Conservation (phyloP, 2,329 filamentous ascomycete genomes). For the Trichoderma sp. region DNA sequence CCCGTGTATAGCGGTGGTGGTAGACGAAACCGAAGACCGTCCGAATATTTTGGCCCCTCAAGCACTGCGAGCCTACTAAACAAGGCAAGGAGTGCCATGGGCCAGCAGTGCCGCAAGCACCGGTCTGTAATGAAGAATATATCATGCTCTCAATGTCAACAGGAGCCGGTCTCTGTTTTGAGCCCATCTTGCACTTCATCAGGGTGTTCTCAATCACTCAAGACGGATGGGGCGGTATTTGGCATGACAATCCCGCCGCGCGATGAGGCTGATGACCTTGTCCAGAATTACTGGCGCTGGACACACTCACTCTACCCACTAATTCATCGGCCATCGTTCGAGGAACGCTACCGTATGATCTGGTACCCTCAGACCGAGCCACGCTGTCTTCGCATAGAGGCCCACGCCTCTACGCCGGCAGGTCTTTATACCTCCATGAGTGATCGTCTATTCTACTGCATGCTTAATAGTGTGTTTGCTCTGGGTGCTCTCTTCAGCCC, state of each 20-base stretch:
- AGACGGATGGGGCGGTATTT: background rate
- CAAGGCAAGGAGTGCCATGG: background rate
- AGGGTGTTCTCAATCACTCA: background rate
- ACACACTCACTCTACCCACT: slow-evolving; percentile 2
- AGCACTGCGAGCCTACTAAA: background rate
- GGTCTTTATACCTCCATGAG: background rate
- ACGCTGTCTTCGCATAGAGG: background rate
- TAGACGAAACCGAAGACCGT: background rate
- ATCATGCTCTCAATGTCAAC: background rate
- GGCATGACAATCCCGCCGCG: background rate
- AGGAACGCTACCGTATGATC: slow-evolving; percentile 5
- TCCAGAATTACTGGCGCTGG: slow-evolving; percentile 1
- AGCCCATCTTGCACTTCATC: background rate
- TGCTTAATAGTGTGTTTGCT: slow-evolving; percentile 10
- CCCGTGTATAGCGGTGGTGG: background rate
- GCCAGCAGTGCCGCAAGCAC: background rate
- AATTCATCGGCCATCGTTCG: background rate
- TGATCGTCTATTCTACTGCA: slow-evolving; percentile 5
- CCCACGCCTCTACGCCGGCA: background rate
- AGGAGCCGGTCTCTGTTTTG: background rate
- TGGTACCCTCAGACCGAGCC: background rate
- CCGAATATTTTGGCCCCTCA: background rate
- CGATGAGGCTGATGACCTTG: background rate
- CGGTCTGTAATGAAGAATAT: background rate
- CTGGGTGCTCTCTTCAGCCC: slow-evolving; percentile 10